Conservation (phyloP, 2,329 filamentous ascomycete species). For the Cladobotryum mycophilum region DNA sequence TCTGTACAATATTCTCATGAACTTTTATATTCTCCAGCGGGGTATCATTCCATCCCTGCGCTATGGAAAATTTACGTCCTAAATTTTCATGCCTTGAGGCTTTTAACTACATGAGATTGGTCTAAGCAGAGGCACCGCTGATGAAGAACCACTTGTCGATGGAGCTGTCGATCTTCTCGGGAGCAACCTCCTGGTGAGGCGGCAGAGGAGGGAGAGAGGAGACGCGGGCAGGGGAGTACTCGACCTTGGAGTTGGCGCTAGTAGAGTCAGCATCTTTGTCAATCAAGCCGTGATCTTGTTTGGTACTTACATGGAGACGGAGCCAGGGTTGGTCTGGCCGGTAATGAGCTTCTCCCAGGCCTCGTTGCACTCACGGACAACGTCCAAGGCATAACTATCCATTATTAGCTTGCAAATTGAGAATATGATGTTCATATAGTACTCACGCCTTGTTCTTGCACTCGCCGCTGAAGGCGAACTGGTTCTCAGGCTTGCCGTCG, state of each 20-base stretch:
- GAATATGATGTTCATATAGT: not conserved
- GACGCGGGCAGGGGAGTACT: conserved; percentile 67
- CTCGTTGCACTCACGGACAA: conserved; percentile 92
- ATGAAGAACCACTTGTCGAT: conserved; percentile 99
- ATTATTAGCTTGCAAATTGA: conserved; percentile 6
- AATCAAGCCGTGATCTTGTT: conserved; percentile 42
- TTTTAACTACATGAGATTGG: conserved; percentile 3
- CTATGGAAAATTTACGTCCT: conserved; percentile 12
- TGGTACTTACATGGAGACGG: conserved; percentile 71
- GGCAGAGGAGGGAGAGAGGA: conserved; percentile 72
- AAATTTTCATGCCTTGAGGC: not conserved
- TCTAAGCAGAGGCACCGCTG: conserved; percentile 82
- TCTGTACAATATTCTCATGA: conserved; percentile 13
- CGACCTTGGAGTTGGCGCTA: conserved; percentile 75
- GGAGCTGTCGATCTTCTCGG: conserved; percentile 87
- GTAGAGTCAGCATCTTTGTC: conserved; percentile 38
- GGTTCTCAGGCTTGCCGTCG: conserved; percentile 99
- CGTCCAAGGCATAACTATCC: conserved; percentile 79
- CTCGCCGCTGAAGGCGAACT: conserved; percentile 99
- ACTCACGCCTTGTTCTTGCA: conserved; percentile 98
- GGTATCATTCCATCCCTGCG: conserved; percentile 4
- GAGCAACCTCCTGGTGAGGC: conserved; percentile 67
- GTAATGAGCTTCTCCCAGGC: conserved; percentile 95
- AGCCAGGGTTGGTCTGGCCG: conserved; percentile 74
- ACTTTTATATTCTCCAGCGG: conserved; percentile 23